A percentile compares a stretch with the other conserved stretches of the same genome.
phyloP scores from a whole-genome alignment of 2,329 filamentous ascomycete species.

The Ascochyta clinopodiicola region DNA sequence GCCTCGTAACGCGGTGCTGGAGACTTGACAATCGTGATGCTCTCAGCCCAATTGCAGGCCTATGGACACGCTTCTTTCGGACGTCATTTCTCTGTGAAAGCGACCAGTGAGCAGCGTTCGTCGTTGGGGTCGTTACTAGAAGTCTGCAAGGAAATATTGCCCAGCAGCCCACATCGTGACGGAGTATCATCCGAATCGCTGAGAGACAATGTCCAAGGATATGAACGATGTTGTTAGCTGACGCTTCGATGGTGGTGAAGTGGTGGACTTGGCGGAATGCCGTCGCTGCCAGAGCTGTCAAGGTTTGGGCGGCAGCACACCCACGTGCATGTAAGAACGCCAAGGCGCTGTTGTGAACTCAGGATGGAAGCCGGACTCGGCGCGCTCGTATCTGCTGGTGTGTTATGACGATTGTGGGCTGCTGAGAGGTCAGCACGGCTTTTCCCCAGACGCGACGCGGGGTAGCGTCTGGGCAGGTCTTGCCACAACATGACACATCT shows the following conservation, averaged over 20 bases:
- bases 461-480: conserved; percentile 1
- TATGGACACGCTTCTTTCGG: not conserved
- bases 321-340: not conserved
- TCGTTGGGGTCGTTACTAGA: not conserved
- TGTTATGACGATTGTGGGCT: not conserved
- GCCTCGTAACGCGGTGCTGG: not conserved
- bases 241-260: not conserved
- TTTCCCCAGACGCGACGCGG: conserved; percentile 1
- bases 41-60: not conserved
- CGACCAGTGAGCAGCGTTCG: not conserved
- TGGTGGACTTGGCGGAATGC: not conserved
- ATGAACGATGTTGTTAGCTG: not conserved
- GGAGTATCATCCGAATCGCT: conserved; percentile 2
- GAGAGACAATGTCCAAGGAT: not conserved
- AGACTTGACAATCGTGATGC: not conserved
- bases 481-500: not conserved
- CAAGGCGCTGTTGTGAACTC: not conserved
- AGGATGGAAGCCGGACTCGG: not conserved
- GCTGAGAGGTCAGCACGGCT: conserved; percentile 1
- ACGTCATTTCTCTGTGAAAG: not conserved
- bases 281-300: not conserved
- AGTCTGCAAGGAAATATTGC: conserved; percentile 14
- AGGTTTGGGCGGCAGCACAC: not conserved
- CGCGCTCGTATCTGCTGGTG: not conserved
- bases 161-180: not conserved